Conservation (phyloP, 257 asterid genomes). For the Ehretia macrophylla region DNA sequence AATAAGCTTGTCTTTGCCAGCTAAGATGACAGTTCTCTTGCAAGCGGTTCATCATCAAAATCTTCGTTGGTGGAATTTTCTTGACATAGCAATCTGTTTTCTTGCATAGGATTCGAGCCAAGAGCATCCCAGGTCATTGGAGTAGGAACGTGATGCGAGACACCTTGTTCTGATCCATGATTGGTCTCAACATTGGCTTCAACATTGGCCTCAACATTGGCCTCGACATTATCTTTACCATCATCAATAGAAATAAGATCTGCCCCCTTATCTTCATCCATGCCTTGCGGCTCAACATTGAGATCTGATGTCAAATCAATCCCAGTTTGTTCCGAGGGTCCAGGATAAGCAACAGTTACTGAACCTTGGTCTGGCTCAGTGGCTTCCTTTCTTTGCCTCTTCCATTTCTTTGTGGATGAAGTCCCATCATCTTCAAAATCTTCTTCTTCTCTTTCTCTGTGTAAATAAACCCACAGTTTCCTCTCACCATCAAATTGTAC, state of each 20-base stretch:
- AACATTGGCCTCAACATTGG: conserved; percentile 30
- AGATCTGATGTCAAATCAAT: conserved; percentile 66
- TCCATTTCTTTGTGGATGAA: conserved; percentile 97
- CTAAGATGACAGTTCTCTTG: conserved; percentile 50
- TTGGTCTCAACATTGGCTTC: conserved; percentile 32
- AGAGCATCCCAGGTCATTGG: conserved; percentile 42
- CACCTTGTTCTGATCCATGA: conserved; percentile 35
- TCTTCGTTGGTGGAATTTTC: conserved; percentile 73
- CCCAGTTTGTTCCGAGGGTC: conserved; percentile 47
- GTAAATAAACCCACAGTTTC: conserved; percentile 91
- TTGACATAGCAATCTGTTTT: conserved; percentile 63
- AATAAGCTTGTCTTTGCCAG: too few relatives aligned
- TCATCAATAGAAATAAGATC: conserved; percentile 40
- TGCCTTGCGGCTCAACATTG: conserved; percentile 47
- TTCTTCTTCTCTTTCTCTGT: conserved; percentile 94
- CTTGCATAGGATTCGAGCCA: conserved; percentile 41
- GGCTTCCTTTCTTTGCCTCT: conserved; percentile 85
- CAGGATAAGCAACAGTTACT: conserved; percentile 57
- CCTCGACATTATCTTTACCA: conserved; percentile 49
- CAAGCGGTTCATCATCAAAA: conserved; percentile 62
- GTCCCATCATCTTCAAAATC: conserved; percentile 99
- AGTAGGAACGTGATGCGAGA: conserved; percentile 26
- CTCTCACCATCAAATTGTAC: conserved; percentile 96
- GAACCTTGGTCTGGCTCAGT: conserved; percentile 66
- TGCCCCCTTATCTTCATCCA: conserved; percentile 58